A percentile compares a stretch with the other conserved stretches of the same genome.
phyloP scores from a whole-genome alignment of 2,329 filamentous ascomycete genomes.

The Ophiostoma sp. region DNA sequence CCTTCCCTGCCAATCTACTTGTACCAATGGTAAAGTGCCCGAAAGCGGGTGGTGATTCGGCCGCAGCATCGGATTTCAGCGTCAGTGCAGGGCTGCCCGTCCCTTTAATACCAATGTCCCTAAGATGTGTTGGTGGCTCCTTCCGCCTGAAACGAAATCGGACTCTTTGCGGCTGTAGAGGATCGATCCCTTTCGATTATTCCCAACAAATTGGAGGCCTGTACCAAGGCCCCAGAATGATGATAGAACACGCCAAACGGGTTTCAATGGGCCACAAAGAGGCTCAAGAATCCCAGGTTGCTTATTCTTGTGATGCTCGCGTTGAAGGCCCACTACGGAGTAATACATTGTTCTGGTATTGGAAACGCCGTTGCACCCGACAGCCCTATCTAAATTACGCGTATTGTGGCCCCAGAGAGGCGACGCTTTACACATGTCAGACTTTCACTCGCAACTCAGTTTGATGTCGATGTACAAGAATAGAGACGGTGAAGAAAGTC shows the following conservation, averaged over 20 bases:
- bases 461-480: not conserved
- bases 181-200: not conserved
- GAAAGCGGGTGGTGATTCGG: not conserved
- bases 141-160: not conserved
- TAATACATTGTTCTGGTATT: not conserved
- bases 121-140: not conserved
- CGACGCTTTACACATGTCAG: not conserved
- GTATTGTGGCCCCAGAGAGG: not conserved
- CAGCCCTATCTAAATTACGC: not conserved
- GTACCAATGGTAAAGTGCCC: not conserved
- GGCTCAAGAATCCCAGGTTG: not conserved
- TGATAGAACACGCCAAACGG: no score
- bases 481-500: not conserved
- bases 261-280: no score
- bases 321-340: not conserved
- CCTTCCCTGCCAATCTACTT: no score
- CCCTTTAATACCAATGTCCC: not conserved
- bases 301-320: not conserved
- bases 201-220: not conserved
- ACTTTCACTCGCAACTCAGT: not conserved
- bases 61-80: conserved; percentile 1
- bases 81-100: not conserved
- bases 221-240: not conserved
- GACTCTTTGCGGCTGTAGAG: not conserved
- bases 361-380: not conserved